Conservation (phyloP, 345 rosid genomes). For the Rhizophora mangle region DNA sequence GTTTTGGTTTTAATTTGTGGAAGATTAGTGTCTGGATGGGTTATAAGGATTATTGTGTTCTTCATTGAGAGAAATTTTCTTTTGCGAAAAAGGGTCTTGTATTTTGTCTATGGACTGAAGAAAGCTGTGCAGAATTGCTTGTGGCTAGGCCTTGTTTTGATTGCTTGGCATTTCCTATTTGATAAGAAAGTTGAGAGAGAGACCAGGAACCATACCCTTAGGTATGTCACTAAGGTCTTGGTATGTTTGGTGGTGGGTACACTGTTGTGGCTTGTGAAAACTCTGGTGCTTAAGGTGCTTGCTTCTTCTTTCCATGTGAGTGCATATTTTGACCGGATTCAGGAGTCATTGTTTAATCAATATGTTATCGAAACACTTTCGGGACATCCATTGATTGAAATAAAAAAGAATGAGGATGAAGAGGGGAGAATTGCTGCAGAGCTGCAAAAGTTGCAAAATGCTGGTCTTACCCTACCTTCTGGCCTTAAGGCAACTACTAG, state of each 20-base stretch:
- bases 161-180: slow-evolving; percentile 35
- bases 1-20: slow-evolving; percentile 30
- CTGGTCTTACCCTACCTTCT: slow-evolving; percentile 23
- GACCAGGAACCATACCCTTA: slow-evolving; percentile 17
- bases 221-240: slow-evolving; percentile 26
- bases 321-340: slow-evolving; percentile 33
- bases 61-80: slow-evolving; percentile 35
- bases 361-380: slow-evolving; percentile 32
- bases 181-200: slow-evolving; percentile 32
- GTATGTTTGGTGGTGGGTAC: slow-evolving; percentile 31
- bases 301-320: slow-evolving; percentile 40
- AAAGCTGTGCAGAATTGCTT: slow-evolving; percentile 34
- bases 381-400: slow-evolving; percentile 31
- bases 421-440: slow-evolving; percentile 23
- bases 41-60: slow-evolving; percentile 26
- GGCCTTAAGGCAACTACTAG: slow-evolving; percentile 13
- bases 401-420: slow-evolving; percentile 22
- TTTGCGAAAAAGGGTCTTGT: slow-evolving; percentile 29
- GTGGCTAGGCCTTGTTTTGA: slow-evolving; percentile 35
- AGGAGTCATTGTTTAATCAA: slow-evolving; percentile 34
- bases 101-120: slow-evolving; percentile 32
- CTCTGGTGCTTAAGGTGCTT: slow-evolving; percentile 31
- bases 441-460: slow-evolving; percentile 25
- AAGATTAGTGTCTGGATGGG: slow-evolving; percentile 34
- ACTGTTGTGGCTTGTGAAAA: slow-evolving; percentile 31